These are phyloP conservation scores for Margaritispora aquatica DNA, from an alignment of 495 filamentous ascomycete genomes.

Conservation along the genomic window DNA sequence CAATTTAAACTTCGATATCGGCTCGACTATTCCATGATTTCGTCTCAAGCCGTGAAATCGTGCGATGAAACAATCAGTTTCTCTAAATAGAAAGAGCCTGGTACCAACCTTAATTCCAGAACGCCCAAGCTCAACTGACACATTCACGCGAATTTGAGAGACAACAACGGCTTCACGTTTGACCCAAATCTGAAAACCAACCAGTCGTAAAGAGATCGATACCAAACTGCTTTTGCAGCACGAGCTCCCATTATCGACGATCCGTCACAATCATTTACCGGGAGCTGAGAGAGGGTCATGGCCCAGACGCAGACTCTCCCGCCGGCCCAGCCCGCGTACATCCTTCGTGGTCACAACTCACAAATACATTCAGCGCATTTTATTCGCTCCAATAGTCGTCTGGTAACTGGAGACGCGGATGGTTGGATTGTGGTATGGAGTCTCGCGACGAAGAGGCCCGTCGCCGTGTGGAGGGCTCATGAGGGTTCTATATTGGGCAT, in stretches of 20 bases:
- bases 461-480: conserved; percentile 85
- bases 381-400: conserved; percentile 62
- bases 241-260: neutral
- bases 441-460: conserved; percentile 70
- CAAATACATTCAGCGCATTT: conserved; percentile 77
- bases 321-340: conserved; percentile 41
- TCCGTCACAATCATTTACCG: neutral
- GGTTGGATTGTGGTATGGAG: conserved; percentile 89
- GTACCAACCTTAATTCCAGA: neutral
- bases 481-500: conserved; percentile 70
- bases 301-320: conserved; percentile 12
- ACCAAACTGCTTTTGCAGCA: neutral
- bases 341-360: conserved; percentile 80
- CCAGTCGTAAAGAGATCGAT: neutral
- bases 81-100: neutral
- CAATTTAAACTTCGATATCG: neutral
- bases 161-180: neutral
- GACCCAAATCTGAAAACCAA: neutral
- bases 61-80: no score
- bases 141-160: neutral
- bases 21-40: no score
- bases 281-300: neutral
- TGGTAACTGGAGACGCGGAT: conserved; percentile 83
- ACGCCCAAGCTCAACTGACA: neutral
- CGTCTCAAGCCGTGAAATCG: no score